phyloP scores from a whole-genome alignment of 495 filamentous ascomycete genomes.

The Chaetomium cochliodes region DNA sequence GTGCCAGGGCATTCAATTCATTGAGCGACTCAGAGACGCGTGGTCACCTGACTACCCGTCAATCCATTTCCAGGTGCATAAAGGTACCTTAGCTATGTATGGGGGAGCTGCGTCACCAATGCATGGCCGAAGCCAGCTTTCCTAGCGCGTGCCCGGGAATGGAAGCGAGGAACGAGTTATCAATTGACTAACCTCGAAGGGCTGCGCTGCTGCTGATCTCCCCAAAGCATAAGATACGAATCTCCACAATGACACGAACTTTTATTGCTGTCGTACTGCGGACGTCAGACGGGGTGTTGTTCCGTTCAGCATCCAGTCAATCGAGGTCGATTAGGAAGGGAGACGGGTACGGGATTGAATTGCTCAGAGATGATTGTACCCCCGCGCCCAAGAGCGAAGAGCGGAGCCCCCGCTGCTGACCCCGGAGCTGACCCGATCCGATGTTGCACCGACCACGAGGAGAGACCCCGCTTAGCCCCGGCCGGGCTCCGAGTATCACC shows the following conservation, averaged over 20 bases:
- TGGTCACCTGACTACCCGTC: conserved; percentile 17
- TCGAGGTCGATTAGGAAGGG: neutral
- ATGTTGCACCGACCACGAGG: conserved; percentile 1
- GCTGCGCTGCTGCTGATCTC: no score
- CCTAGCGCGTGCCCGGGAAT: no score
- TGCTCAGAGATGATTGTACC: no score
- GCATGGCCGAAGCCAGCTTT: no score
- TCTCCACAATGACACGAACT: neutral
- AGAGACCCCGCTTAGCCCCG: conserved; percentile 9
- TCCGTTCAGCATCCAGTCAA: neutral
- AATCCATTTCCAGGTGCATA: neutral
- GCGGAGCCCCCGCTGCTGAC: neutral
- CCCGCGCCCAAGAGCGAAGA: neutral
- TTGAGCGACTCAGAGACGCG: conserved; percentile 4
- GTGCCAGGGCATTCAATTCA: neutral
- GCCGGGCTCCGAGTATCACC: neutral
- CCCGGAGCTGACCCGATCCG: conserved; percentile 1
- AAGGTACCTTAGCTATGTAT: no score
- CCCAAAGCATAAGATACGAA: no score
- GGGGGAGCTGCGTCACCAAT: neutral
- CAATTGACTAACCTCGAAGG: no score
- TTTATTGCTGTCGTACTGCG: neutral
- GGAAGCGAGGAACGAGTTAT: no score
- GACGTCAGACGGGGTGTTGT: neutral
- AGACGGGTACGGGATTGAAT: neutral